phyloP scores from a whole-genome alignment of 345 rosid species.

The Lepidium africanum region DNA sequence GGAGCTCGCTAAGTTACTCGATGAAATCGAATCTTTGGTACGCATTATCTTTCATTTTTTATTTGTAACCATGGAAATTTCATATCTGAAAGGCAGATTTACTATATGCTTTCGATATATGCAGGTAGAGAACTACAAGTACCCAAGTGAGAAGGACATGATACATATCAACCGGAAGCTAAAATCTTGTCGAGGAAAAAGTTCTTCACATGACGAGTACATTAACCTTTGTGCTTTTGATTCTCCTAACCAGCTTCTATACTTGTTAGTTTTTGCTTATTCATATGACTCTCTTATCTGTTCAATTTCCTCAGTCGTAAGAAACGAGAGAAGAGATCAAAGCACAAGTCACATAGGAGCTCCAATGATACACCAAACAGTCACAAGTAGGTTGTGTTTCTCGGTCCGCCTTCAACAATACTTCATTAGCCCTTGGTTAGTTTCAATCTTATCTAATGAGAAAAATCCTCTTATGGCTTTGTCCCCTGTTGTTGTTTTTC shows the following conservation, averaged over 20 bases:
- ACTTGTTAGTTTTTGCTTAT: neutral
- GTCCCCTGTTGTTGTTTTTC: neutral
- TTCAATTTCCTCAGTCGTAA: constrained; percentile 33
- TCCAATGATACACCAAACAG: constrained; percentile 34
- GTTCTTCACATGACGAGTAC: constrained; percentile 80
- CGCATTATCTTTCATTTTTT: neutral
- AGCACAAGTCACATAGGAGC: constrained; percentile 67
- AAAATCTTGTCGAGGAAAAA: constrained; percentile 84
- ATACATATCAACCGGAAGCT: constrained; percentile 89
- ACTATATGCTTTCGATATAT: neutral
- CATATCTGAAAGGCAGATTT: neutral
- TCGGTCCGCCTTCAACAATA: neutral
- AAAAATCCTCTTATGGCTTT: neutral
- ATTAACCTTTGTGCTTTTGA: neutral
- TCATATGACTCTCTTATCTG: neutral
- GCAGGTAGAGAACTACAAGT: constrained; percentile 58
- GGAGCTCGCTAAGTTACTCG: constrained; percentile 50
- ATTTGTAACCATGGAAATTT: neutral
- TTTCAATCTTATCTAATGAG: neutral
- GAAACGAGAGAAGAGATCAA: constrained; percentile 87
- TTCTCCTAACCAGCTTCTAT: neutral
- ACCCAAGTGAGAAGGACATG: constrained; percentile 94
- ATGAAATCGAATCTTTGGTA: constrained; percentile 64
- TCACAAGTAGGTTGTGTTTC: constrained; percentile 10
- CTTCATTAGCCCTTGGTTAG: neutral